A percentile compares a stretch with the other conserved stretches of the same genome.
Conservation (phyloP, 1,139 yeast species). For the Blastobotrys apis region DNA sequence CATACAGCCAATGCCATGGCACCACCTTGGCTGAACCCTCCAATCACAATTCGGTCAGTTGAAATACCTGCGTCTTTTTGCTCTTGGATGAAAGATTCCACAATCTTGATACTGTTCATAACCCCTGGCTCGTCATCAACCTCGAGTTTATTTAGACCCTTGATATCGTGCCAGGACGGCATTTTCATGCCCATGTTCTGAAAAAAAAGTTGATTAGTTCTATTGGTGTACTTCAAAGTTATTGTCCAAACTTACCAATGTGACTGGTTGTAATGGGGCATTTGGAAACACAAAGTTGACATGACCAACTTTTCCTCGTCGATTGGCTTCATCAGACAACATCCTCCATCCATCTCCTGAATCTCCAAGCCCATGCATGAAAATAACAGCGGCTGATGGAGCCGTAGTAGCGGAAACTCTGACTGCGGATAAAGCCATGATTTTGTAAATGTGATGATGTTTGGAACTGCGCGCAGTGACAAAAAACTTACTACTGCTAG, state of each 20-base stretch:
- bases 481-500: too few relatives aligned
- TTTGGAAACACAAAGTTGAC: constrained; percentile 82
- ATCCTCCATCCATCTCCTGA: constrained; percentile 87
- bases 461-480: too few relatives aligned
- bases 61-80: constrained; percentile 63
- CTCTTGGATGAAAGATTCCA: constrained; percentile 54
- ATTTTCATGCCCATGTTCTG: constrained; percentile 56
- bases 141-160: constrained; percentile 46
- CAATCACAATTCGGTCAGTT: constrained; percentile 69
- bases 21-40: constrained; percentile 96
- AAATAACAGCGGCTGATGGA: constrained; percentile 65
- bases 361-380: constrained; percentile 91
- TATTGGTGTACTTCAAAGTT: background rate
- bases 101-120: constrained; percentile 48
- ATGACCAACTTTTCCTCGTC: constrained; percentile 43
- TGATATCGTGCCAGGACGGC: constrained; percentile 90
- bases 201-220: constrained; percentile 5
- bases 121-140: constrained; percentile 64
- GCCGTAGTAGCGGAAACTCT: constrained; percentile 12
- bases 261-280: constrained; percentile 72
- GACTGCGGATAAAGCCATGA: constrained; percentile 5
- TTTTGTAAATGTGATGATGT: background rate
- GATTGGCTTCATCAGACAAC: constrained; percentile 44
- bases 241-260: constrained; percentile 41
- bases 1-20: constrained; percentile 60